Evolutionary conservation across 2,329 filamentous ascomycete genomes (phyloP), one percentile per base, ranked within the genome.

Genomic region (Penicillium occitanis): DNA sequence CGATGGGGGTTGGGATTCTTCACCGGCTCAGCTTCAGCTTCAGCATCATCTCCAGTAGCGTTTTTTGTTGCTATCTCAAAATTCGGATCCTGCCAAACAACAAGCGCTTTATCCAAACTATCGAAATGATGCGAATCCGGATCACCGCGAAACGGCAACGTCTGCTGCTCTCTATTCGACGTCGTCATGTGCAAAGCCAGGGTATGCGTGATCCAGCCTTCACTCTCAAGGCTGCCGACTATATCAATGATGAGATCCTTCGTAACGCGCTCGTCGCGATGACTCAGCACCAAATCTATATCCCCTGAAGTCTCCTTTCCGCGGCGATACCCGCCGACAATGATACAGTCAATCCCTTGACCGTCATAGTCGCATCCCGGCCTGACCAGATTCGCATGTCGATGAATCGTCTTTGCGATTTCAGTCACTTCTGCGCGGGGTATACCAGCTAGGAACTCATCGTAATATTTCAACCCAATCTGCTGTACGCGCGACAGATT

Each of bases 401-500:
- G 72, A 1, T 90, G 82, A 17, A 97, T 85, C 0, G 83, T 81
- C 4, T 79, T 72, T 0, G 86, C 87, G 63, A 97, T 96, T 0
- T 75, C 73, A 70, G 92, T 88, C 0, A 92, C 90, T 76, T 98
- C 93, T 0, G 73, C 66, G 1, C 93, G 86, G 0, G 91, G 85
- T 4, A 98, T 91, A 14, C 86, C 87, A 17, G 84, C 78, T 55
- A 86, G 80, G 64, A 99, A 91, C 69, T 98, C 94, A 40, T 96
- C 90, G 75, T 96, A 97, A 78, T 89, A 97, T 75, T 98, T 98
- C 53, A 97, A 82, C 0, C 95, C 94, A 64, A 98, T 96, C 75
- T 98, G 93, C 77, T 97, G 94, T 1, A 92, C 90, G 13, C 93
- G 87, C 0, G 85, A 90, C 0, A 98, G 82, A 0, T 77, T 83